Conservation (phyloP, 1,139 yeast genomes). For the Hansenula lynferdii region DNA sequence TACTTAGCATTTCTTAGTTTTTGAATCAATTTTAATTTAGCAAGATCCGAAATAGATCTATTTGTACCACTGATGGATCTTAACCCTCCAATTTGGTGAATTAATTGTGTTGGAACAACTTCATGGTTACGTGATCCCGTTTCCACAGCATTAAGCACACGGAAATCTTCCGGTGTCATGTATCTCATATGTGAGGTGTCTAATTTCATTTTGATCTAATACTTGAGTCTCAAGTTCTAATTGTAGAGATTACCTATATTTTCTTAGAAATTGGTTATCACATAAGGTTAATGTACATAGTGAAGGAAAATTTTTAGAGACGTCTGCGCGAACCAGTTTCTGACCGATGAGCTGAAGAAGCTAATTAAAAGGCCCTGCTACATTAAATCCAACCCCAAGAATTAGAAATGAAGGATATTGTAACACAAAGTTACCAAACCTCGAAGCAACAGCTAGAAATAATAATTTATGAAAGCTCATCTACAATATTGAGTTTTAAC, state of each 20-base stretch:
- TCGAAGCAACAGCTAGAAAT: too few species aligned
- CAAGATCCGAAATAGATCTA: slow-evolving; percentile 77
- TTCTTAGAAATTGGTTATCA: too few species aligned
- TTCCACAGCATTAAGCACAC: slow-evolving; percentile 86
- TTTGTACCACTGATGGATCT: slow-evolving; percentile 74
- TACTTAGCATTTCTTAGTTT: slow-evolving; percentile 80
- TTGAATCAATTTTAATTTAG: slow-evolving; percentile 76
- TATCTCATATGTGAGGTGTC: slow-evolving; percentile 94
- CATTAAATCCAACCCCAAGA: too few species aligned
- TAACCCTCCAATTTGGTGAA: slow-evolving; percentile 74
- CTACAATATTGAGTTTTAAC: too few species aligned
- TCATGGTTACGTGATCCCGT: slow-evolving; percentile 91
- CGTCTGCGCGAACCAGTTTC: too few species aligned
- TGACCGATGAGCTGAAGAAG: slow-evolving; percentile 1
- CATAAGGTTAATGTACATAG: too few species aligned
- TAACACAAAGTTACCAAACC: too few species aligned
- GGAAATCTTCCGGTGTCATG: slow-evolving; percentile 83
- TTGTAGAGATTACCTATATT: too few species aligned
- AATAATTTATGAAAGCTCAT: too few species aligned
- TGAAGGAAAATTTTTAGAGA: not conserved
- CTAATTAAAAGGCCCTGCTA: too few species aligned
- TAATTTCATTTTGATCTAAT: slow-evolving; percentile 58
- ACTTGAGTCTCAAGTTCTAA: too few species aligned
- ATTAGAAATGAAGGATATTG: too few species aligned
- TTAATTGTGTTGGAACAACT: slow-evolving; percentile 84